Evolutionary conservation across 805 yeast species (phyloP).

Genomic region (Yarrowia phangngaensis): DNA sequence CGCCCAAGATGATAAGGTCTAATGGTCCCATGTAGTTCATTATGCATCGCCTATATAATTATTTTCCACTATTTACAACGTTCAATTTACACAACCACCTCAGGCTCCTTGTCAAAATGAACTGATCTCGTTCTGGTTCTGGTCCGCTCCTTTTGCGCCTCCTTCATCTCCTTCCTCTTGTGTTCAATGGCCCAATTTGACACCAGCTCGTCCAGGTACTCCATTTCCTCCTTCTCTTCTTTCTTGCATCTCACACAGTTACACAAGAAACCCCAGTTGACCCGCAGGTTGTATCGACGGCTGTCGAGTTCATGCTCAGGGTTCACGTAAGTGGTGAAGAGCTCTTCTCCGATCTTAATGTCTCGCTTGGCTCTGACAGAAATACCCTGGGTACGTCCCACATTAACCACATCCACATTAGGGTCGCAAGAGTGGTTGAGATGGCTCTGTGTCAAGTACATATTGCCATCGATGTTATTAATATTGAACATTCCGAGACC

Average conservation of each 20-base stretch:
- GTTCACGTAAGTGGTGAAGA: constrained; percentile 65
- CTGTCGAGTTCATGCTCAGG: constrained; percentile 59
- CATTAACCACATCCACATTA: constrained; percentile 53
- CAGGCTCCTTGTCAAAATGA: constrained; percentile 15
- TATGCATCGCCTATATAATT: no score
- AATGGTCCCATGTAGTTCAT: no score
- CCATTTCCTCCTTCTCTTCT: constrained; percentile 46
- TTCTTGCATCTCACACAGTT: constrained; percentile 60
- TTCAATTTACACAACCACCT: constrained; percentile 21
- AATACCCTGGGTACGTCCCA: constrained; percentile 51
- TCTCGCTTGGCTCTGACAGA: constrained; percentile 57
- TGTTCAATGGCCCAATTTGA: constrained; percentile 13
- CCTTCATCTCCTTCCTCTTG: constrained; percentile 21
- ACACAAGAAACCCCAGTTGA: constrained; percentile 79
- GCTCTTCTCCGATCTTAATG: constrained; percentile 62
- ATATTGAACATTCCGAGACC: constrained; percentile 71
- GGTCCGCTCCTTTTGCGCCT: constrained; percentile 6
- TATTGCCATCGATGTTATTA: constrained; percentile 62
- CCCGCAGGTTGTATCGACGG: constrained; percentile 61
- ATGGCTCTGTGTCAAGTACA: constrained; percentile 59
- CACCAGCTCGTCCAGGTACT: constrained; percentile 28
- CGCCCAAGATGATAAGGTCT: no score
- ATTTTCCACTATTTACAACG: no score
- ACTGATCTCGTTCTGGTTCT: constrained; percentile 10
- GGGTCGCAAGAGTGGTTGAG: constrained; percentile 77